phyloP scores from a whole-genome alignment of 805 yeast species.

The Cyberlindnera xishuangbannaensis region DNA sequence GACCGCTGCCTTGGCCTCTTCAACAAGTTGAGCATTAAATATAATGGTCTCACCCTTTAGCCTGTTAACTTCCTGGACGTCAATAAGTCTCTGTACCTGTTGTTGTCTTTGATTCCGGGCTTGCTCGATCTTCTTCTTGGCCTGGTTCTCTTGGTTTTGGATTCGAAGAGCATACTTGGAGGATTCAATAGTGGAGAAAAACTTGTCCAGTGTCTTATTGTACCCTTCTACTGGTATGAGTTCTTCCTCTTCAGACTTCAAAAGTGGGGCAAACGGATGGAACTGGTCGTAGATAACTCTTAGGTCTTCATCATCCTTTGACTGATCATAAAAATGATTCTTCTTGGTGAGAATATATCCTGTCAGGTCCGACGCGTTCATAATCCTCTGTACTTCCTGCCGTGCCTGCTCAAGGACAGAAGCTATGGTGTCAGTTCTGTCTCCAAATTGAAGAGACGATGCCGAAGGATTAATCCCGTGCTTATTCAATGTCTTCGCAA shows the following conservation, averaged over 20 bases:
- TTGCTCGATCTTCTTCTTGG: slow-evolving; percentile 63
- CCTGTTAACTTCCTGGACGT: slow-evolving; percentile 57
- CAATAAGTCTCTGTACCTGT: slow-evolving; percentile 60
- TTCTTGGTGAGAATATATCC: slow-evolving; percentile 64
- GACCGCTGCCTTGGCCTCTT: slow-evolving; percentile 63
- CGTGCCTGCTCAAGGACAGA: slow-evolving; percentile 44
- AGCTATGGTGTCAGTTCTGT: slow-evolving; percentile 28
- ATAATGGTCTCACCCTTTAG: slow-evolving; percentile 71
- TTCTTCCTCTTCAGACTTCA: slow-evolving; percentile 31
- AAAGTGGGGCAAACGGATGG: slow-evolving; percentile 58
- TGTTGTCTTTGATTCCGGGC: slow-evolving; percentile 70
- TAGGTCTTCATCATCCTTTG: slow-evolving; percentile 35
- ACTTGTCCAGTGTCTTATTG: slow-evolving; percentile 75
- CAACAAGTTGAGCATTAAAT: slow-evolving; percentile 62
- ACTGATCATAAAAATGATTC: slow-evolving; percentile 45
- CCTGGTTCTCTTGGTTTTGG: slow-evolving; percentile 72
- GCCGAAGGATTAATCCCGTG: slow-evolving; percentile 44
- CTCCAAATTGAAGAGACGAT: slow-evolving; percentile 25
- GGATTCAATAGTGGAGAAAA: slow-evolving; percentile 81
- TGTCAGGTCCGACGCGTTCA: slow-evolving; percentile 30
- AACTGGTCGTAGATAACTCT: slow-evolving; percentile 57
- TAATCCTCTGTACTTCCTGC: slow-evolving; percentile 33
- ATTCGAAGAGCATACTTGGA: slow-evolving; percentile 68
- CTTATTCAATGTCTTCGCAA: slow-evolving; percentile 50
- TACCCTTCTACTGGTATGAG: slow-evolving; percentile 54